Base-by-base conservation (phyloP, 768 basidiomycete genomes). In the Lactifluus subvellereus region DNA sequence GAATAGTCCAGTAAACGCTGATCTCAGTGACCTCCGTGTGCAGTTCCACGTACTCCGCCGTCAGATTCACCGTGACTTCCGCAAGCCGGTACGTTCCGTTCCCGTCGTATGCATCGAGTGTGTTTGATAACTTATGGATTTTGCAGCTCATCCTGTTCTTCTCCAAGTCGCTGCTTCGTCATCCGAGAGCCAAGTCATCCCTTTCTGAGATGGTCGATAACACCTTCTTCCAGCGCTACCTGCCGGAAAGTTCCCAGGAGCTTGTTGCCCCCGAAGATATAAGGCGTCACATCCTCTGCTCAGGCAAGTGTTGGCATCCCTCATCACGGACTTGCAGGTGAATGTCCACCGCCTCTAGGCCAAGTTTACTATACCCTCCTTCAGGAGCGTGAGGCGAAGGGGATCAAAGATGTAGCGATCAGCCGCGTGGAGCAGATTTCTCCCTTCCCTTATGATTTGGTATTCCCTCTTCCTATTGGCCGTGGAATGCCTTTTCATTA, bases 1-100 rank as follows among this genome's bases (percentile, higher is more conserved):
- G 18, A 43, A 32, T 38, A n/a, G 1, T 59, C 52, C 48, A 18
- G 18, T 20, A 56, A 65, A 48, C 4, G 66, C 51, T 43, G 64
- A 53, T 62, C 61, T 57, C 65, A 55, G 67, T 53, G 18, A 27
- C n/a, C 14, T 38, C 42, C 33, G 27, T 32, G 33, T 61, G 66
- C 68, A 88, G 87, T 97, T 94, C 91, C 95, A 96, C 72, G 92
- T 96, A 62, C 88, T 98, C 54, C 92, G 95, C 75, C 89, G 96
- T 65, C 96, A 98, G 76, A 91, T 91, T 71, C 90, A 94, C 75
- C 92, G 97, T 69, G 97, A 98, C 73, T 98, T 94, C 89, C 87
- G 96, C 71, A 98, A 98, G 79, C 96, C 96, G 50, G 88, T 91
- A 70, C 58, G 83, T 72, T 7, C 16, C 1, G 27, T 27, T 27